These are phyloP conservation scores for Taphrina betulina DNA, from an alignment of 1,139 yeast genomes.

Conservation along the genomic window DNA sequence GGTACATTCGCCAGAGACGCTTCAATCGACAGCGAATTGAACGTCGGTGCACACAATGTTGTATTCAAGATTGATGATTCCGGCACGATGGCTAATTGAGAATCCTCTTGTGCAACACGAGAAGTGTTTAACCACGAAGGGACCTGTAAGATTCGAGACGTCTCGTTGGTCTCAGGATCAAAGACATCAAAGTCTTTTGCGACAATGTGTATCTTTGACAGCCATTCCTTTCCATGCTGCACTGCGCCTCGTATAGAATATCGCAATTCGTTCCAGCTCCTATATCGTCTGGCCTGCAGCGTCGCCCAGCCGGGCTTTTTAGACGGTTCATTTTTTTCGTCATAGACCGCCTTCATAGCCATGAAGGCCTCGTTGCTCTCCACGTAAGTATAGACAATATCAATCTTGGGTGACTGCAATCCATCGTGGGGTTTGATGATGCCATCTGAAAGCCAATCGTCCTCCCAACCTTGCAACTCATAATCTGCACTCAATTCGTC, in stretches of 20 bases:
- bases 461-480: constrained; percentile 1
- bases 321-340: not conserved
- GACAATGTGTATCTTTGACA: not conserved
- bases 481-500: not conserved
- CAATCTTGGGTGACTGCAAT: not conserved
- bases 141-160: not conserved
- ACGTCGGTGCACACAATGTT: constrained; percentile 3
- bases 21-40: constrained; percentile 7
- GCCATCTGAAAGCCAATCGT: constrained; percentile 6
- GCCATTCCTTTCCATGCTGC: not conserved
- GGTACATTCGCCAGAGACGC: not conserved
- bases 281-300: not conserved
- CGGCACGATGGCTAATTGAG: not conserved
- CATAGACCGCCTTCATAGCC: not conserved
- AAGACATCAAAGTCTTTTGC: not conserved
- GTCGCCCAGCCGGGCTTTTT: not conserved
- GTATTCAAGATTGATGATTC: constrained; percentile 1
- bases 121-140: constrained; percentile 2
- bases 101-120: not conserved
- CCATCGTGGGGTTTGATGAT: not conserved
- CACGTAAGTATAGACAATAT: constrained; percentile 12
- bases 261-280: constrained; percentile 7
- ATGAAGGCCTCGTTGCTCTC: not conserved
- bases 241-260: constrained; percentile 11
- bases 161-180: not conserved